These are phyloP conservation scores for Taphrina sp. DNA, from an alignment of 1,139 yeast species.

Conservation along the genomic window DNA sequence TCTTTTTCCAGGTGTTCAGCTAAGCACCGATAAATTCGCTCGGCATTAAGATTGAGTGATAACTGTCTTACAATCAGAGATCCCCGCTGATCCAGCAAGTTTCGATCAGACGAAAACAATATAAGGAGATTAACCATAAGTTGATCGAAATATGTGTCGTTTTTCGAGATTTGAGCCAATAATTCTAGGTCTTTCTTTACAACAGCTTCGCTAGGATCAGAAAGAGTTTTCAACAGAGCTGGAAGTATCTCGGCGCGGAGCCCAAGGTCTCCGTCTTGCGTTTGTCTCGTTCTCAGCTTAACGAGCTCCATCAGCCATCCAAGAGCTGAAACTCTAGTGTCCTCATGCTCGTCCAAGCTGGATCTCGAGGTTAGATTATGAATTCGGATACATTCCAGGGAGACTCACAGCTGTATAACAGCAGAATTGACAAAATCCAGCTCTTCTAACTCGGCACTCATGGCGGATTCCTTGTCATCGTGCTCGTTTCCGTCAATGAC, in stretches of 20 bases:
- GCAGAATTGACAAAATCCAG: constrained; percentile 62
- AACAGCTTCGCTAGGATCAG: constrained; percentile 83
- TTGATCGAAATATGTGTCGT: constrained; percentile 71
- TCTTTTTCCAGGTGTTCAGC: constrained; percentile 70
- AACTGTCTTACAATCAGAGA: constrained; percentile 81
- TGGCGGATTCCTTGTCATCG: constrained; percentile 4
- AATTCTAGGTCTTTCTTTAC: constrained; percentile 74
- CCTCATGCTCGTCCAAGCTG: constrained; percentile 62
- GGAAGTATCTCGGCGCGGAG: constrained; percentile 67
- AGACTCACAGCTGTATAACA: constrained; percentile 53
- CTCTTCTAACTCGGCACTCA: constrained; percentile 17
- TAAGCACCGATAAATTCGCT: constrained; percentile 73
- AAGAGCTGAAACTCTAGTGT: constrained; percentile 76
- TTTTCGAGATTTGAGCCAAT: constrained; percentile 73
- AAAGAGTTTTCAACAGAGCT: constrained; percentile 72
- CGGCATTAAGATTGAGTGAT: constrained; percentile 77
- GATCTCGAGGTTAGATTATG: no score
- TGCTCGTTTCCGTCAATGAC: constrained; percentile 38
- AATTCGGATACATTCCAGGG: no score
- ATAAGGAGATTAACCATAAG: constrained; percentile 71
- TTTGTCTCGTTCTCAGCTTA: constrained; percentile 51
- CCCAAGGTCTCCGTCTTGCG: constrained; percentile 52
- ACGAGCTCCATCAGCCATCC: constrained; percentile 91
- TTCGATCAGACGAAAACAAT: constrained; percentile 65
- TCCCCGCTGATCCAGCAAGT: constrained; percentile 67